Base-by-base conservation (phyloP, 129 eudicot genomes). In the Erigeron canadensis region DNA sequence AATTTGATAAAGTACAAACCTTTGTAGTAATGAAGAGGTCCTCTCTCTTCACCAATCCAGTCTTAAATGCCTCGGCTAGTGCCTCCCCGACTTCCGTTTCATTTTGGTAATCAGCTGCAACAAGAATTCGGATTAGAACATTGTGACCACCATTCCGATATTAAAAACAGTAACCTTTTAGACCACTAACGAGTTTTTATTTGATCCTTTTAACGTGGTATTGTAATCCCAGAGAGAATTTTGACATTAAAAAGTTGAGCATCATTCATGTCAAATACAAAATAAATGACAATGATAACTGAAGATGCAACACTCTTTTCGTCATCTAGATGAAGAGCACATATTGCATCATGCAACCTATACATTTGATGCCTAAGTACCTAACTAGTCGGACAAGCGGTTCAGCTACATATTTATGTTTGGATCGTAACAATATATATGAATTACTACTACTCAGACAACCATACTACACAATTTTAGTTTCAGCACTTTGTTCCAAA, bases 31-130 rank as follows among this genome's bases (percentile, higher is more conserved):
- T 88, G 77, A 91, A 91, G 57, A 91, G 88, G 71, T 88, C 96
- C 72, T 91, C 97, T 71, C 97, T 88, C 84, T 88, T 91, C 68
- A 88, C 96, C 59, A 91, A 82, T 48, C 96, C 96, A 2, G 85
- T 69, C 70, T 84, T 69, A 71, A 91, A 80, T 50, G 93, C 97
- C 78, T 84, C 97, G 0, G 84, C 80, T 43, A 91, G 87, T 66
- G 96, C 96, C 80, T 91, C 96, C 62, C 96, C 97, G 9, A 91
- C 97, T 77, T 91, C 97, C 18, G 72, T 76, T 84, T 91, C 97
- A 72, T 91, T 91, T 75, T 84, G 82, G 74, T 91, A 91, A 78
- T 91, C 88, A 65, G 96, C 97, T 91, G 86, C 85, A 84, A 73
- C 16, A 40, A 69, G 23, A 43, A 8, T 12, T 19, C 22, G 15